These are phyloP conservation scores for Neurospora sublineolata DNA, from an alignment of 495 filamentous ascomycete genomes.

Conservation along the genomic window DNA sequence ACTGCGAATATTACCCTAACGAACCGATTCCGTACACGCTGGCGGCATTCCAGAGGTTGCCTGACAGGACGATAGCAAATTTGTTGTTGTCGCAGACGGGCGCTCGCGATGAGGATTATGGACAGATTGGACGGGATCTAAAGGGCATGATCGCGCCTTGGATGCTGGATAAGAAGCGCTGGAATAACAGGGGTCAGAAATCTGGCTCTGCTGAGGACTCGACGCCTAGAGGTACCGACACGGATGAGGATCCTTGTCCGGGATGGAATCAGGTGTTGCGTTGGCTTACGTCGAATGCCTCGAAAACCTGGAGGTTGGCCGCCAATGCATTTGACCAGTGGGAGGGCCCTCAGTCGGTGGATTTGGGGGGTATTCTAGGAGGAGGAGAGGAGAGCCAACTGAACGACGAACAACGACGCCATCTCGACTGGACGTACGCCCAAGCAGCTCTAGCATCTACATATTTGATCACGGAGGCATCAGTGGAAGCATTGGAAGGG, in stretches of 20 bases:
- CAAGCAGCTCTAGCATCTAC: slow-evolving; percentile 62
- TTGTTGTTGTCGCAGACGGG: slow-evolving; percentile 56
- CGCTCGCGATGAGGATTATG: slow-evolving; percentile 26
- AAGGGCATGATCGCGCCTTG: slow-evolving; percentile 70
- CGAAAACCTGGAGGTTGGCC: slow-evolving; percentile 45
- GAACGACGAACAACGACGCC: slow-evolving; percentile 38
- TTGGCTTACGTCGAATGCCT: slow-evolving; percentile 55
- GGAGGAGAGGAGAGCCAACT: slow-evolving; percentile 48
- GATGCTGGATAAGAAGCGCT: slow-evolving; percentile 59
- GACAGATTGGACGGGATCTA: slow-evolving; percentile 55
- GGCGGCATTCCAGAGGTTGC: slow-evolving; percentile 48
- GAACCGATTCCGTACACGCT: slow-evolving; percentile 45
- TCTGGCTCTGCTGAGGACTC: neutral
- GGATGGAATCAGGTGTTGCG: slow-evolving; percentile 73
- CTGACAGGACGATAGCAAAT: slow-evolving; percentile 51
- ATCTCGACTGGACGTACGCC: slow-evolving; percentile 52
- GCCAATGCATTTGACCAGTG: slow-evolving; percentile 58
- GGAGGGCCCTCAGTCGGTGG: slow-evolving; percentile 71
- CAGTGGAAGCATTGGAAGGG: slow-evolving; percentile 45
- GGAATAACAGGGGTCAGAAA: slow-evolving; percentile 26
- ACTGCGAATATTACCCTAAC: slow-evolving; percentile 70
- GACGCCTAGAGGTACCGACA: slow-evolving; percentile 2
- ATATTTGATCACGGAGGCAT: slow-evolving; percentile 54
- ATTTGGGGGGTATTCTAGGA: slow-evolving; percentile 67
- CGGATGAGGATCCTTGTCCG: slow-evolving; percentile 19